phyloP scores from a whole-genome alignment of 768 basidiomycete species.

The Xanthoconium stramineum region DNA sequence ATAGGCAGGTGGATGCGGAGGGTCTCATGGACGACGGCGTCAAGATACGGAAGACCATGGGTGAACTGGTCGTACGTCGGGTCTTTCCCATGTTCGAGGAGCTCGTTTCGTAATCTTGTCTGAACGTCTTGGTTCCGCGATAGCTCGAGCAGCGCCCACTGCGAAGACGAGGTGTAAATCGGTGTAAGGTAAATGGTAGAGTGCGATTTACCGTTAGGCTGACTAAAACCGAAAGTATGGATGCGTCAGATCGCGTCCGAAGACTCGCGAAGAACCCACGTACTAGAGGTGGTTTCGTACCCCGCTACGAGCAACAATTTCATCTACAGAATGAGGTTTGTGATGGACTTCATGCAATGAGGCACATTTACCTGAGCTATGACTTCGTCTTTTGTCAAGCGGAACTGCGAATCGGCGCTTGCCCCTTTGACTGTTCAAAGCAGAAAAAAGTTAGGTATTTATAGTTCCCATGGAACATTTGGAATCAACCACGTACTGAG shows the following conservation, averaged over 20 bases:
- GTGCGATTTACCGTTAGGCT: constrained; percentile 15
- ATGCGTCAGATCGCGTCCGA: not conserved
- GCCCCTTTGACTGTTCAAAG: constrained; percentile 36
- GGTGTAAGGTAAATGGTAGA: not conserved
- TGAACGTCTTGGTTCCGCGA: constrained; percentile 44
- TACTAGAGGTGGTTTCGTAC: constrained; percentile 22
- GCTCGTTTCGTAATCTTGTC: constrained; percentile 47
- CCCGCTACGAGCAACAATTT: constrained; percentile 17
- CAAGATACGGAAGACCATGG: constrained; percentile 50
- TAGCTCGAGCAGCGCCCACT: constrained; percentile 61
- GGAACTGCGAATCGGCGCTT: constrained; percentile 19
- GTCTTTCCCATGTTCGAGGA: constrained; percentile 43
- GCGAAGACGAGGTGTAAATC: not conserved
- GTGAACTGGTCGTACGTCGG: constrained; percentile 54
- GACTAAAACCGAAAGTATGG: constrained; percentile 3
- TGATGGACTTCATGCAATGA: not conserved
- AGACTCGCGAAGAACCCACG: not conserved
- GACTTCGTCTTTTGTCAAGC: constrained; percentile 27
- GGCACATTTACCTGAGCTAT: constrained; percentile 16
- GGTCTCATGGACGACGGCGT: constrained; percentile 45
- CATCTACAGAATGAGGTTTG: constrained; percentile 9
- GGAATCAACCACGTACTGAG: constrained; percentile 13
- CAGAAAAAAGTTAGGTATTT: not conserved
- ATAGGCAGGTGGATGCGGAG: constrained; percentile 43
- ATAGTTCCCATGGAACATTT: constrained; percentile 15